These are phyloP conservation scores for Ophiocordyceps unilateralis DNA, from an alignment of 2,329 filamentous ascomycete species.

Conservation along the genomic window DNA sequence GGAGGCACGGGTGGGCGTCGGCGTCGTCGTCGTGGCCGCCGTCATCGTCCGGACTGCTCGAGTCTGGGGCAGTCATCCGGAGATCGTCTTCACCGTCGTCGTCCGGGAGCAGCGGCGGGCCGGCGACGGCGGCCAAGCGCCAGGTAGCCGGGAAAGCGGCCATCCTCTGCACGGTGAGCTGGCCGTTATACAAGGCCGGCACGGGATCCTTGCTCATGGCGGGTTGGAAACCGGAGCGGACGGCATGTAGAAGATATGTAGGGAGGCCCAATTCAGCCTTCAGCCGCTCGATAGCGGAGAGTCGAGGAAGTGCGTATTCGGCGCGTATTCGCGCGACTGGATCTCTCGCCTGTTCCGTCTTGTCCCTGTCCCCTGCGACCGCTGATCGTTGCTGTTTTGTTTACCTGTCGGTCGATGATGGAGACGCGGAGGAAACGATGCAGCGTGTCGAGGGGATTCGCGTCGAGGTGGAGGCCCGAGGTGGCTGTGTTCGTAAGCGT, in stretches of 20 bases:
- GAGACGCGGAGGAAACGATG: too few species aligned
- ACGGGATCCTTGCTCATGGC: background rate
- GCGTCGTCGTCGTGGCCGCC: background rate
- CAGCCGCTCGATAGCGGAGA: background rate
- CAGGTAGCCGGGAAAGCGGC: background rate
- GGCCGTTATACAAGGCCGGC: background rate
- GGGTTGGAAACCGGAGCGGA: background rate
- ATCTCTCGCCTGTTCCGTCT: too few species aligned
- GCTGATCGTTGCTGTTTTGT: too few species aligned
- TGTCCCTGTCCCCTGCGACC: too few species aligned
- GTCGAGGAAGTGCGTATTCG: too few species aligned
- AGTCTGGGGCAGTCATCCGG: too few species aligned
- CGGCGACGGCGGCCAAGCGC: background rate
- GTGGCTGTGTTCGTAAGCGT: too few species aligned
- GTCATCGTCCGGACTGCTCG: background rate
- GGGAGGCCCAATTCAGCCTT: background rate
- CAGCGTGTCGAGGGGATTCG: too few species aligned
- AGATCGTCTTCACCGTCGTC: background rate
- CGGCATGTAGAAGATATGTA: background rate
- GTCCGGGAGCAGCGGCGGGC: background rate
- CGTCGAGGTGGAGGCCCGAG: too few species aligned
- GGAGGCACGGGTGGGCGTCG: conserved; percentile 9
- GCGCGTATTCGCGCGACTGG: too few species aligned
- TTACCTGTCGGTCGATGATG: too few species aligned
- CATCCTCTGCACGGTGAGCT: conserved; percentile 1